These are phyloP conservation scores for Penicillium pulvis DNA, from an alignment of 495 filamentous ascomycete genomes.

Conservation along the genomic window DNA sequence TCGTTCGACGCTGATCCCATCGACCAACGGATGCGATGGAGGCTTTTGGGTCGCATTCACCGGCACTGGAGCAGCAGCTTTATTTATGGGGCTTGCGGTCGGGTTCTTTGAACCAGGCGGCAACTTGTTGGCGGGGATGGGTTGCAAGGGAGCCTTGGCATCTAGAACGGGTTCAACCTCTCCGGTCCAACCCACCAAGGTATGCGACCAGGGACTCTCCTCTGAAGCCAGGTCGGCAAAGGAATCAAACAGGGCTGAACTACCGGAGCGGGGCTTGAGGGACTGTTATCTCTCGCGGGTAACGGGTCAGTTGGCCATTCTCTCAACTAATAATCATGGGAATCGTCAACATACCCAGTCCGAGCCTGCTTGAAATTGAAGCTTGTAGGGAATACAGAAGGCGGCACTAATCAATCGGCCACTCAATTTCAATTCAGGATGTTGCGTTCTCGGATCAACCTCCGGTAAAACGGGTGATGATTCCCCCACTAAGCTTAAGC, in stretches of 20 bases:
- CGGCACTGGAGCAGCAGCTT: slow-evolving; percentile 71
- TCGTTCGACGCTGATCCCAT: slow-evolving; percentile 64
- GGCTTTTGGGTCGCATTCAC: slow-evolving; percentile 58
- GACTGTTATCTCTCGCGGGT: slow-evolving; percentile 15
- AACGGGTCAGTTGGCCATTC: slow-evolving; percentile 12
- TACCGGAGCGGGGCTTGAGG: slow-evolving; percentile 73
- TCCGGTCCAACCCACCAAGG: slow-evolving; percentile 88
- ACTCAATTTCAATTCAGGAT: slow-evolving; percentile 70
- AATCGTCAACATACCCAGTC: slow-evolving; percentile 69
- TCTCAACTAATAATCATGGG: neutral
- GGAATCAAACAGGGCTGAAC: slow-evolving; percentile 86
- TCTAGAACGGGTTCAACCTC: slow-evolving; percentile 67
- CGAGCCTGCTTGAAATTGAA: slow-evolving; percentile 64
- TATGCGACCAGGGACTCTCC: slow-evolving; percentile 78
- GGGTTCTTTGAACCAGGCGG: slow-evolving; percentile 22
- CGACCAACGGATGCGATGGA: slow-evolving; percentile 56
- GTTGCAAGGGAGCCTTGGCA: slow-evolving; percentile 34
- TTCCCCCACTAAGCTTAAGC: slow-evolving; percentile 56
- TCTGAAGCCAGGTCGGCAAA: slow-evolving; percentile 80
- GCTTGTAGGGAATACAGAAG: slow-evolving; percentile 78
- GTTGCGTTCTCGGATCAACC: slow-evolving; percentile 58
- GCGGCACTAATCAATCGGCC: slow-evolving; percentile 86
- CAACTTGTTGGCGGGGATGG: slow-evolving; percentile 35
- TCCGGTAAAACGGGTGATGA: slow-evolving; percentile 48
- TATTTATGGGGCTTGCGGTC: slow-evolving; percentile 41